Percentiles rank a stretch among this genome's conserved stretches.
Conservation (phyloP, 495 filamentous ascomycete species). For the Aspergillus sclerotiicarbonarius region DNA sequence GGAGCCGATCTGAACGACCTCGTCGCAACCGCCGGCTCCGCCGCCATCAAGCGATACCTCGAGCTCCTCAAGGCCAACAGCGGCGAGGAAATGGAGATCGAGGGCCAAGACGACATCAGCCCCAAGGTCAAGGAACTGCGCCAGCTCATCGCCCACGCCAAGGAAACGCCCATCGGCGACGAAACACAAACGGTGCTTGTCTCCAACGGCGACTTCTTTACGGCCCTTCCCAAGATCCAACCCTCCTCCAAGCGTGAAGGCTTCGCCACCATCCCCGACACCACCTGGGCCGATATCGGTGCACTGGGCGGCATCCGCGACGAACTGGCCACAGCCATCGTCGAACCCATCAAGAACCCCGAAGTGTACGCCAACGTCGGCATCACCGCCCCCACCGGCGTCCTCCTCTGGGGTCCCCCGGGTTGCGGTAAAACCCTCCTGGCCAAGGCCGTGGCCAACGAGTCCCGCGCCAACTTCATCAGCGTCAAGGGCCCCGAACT, state of each 20-base stretch:
- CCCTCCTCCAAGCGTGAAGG: conserved; percentile 94
- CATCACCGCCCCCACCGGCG: conserved; percentile 83
- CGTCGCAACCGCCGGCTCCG: conserved; percentile 69
- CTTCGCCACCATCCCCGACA: conserved; percentile 96
- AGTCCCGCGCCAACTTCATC: conserved; percentile 96
- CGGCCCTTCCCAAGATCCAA: conserved; percentile 80
- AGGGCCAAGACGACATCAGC: conserved; percentile 37
- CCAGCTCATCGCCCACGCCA: conserved; percentile 54
- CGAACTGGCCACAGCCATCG: conserved; percentile 81
- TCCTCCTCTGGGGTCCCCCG: conserved; percentile 94
- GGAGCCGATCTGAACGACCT: conserved; percentile 89
- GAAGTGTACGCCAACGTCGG: conserved; percentile 78
- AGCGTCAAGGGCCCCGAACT: conserved; percentile 94
- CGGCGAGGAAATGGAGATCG: conserved; percentile 54
- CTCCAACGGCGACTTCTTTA: conserved; percentile 65
- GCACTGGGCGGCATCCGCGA: conserved; percentile 77
- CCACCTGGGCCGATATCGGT: conserved; percentile 91
- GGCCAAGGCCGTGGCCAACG: conserved; percentile 94
- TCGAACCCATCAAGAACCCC: conserved; percentile 86
- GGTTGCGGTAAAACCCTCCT: conserved; percentile 97
- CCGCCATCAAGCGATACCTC: conserved; percentile 60
- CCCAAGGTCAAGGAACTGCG: conserved; percentile 48
- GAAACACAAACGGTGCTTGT: conserved; percentile 46
- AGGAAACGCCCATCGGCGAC: conserved; percentile 46
- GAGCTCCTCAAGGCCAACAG: conserved; percentile 50